Percentiles rank a stretch among this genome's conserved stretches.
Conservation (phyloP, 768 basidiomycete genomes). For the Podaxis sp. region DNA sequence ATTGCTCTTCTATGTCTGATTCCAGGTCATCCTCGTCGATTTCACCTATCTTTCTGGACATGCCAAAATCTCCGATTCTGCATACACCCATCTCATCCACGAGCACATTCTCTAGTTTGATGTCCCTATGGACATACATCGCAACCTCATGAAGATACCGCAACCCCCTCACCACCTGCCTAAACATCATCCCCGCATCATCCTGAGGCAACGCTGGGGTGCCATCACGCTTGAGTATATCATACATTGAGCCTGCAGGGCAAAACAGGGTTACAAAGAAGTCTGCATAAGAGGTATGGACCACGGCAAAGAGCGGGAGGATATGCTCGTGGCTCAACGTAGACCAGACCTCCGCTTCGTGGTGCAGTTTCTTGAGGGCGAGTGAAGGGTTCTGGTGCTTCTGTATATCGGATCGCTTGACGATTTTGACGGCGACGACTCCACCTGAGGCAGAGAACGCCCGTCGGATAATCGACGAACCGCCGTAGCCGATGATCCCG, state of each 20-base stretch:
- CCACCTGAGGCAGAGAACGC: conserved; percentile 65
- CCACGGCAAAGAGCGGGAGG: conserved; percentile 73
- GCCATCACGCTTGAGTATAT: conserved; percentile 75
- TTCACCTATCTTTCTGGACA: conserved; percentile 64
- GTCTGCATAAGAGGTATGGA: conserved; percentile 61
- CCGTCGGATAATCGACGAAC: conserved; percentile 76
- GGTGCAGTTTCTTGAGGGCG: conserved; percentile 58
- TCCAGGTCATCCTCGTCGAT: conserved; percentile 39
- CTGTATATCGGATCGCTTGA: conserved; percentile 57
- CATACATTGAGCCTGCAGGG: conserved; percentile 81
- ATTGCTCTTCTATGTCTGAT: conserved; percentile 22
- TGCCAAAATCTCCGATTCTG: conserved; percentile 83
- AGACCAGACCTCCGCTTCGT: conserved; percentile 74
- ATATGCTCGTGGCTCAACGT: conserved; percentile 82
- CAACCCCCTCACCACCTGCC: conserved; percentile 81
- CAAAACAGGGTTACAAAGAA: conserved; percentile 85
- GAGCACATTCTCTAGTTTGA: conserved; percentile 97
- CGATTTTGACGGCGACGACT: conserved; percentile 82
- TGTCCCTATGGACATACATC: conserved; percentile 84
- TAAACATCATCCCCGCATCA: conserved; percentile 82
- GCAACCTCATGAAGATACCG: conserved; percentile 81
- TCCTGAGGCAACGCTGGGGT: conserved; percentile 69
- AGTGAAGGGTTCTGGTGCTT: conserved; percentile 49
- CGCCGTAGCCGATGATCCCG: conserved; percentile 73
- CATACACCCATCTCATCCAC: conserved; percentile 89